A percentile compares a stretch with the other conserved stretches of the same genome.
Conservation (phyloP, 1,284 basidiomycete genomes). For the Sporisorium graminicola region DNA sequence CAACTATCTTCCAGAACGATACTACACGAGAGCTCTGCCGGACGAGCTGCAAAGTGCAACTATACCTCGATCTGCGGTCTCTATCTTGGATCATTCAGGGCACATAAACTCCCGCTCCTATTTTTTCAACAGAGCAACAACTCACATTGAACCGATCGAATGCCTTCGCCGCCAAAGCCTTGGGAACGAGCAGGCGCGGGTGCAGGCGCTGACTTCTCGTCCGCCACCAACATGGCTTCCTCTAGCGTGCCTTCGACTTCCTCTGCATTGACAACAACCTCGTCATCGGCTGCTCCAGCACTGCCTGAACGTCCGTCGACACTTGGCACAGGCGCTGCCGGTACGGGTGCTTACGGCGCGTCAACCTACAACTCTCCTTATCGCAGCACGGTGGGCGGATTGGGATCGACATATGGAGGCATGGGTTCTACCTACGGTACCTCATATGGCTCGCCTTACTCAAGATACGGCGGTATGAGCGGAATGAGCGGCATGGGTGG, state of each 20-base stretch:
- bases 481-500: slow-evolving; percentile 39
- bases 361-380: slow-evolving; percentile 46
- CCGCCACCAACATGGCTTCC: slow-evolving; percentile 29
- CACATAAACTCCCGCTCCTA: background rate
- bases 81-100: background rate
- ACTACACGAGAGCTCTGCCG: too few relatives aligned
- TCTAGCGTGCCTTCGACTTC: slow-evolving; percentile 23
- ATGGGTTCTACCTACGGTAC: slow-evolving; percentile 61
- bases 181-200: slow-evolving; percentile 66
- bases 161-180: slow-evolving; percentile 68
- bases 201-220: slow-evolving; percentile 29
- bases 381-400: slow-evolving; percentile 50
- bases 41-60: too few relatives aligned
- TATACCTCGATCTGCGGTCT: background rate
- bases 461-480: slow-evolving; percentile 60
- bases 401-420: slow-evolving; percentile 62
- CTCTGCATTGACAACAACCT: slow-evolving; percentile 27
- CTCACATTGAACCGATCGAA: background rate
- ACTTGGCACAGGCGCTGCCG: slow-evolving; percentile 20
- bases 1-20: background rate
- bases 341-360: slow-evolving; percentile 41
- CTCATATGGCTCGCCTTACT: slow-evolving; percentile 64
- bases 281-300: slow-evolving; percentile 44
- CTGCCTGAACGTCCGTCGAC: slow-evolving; percentile 66
- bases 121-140: background rate